Evolutionary conservation across 2,329 filamentous ascomycete species (phyloP), one percentile per base, ranked within the genome.

Genomic region (Cladosporium cucumerinum): DNA sequence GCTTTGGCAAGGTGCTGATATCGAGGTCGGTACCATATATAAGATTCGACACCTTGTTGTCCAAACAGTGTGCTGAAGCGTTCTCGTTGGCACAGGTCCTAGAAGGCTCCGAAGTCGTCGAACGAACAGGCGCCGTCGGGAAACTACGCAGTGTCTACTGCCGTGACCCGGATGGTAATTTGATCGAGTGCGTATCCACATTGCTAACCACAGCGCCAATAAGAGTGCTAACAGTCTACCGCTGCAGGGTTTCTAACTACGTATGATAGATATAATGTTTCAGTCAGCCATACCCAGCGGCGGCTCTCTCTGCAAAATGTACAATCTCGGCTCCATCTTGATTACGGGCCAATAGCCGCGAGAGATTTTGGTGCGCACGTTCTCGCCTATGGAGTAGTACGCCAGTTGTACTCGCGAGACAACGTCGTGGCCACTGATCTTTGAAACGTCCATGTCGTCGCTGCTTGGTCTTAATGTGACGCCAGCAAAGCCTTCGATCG

Each of bases 131-230:
- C 1, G 85, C 86, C 0, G 76, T 77, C 61, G 85, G 85, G 0
- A 80, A 76, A 64, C 75, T 89, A 52, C 76, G 80, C 61, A 88
- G 86, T 72, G 78, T 88, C 2, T 88, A 88, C 74, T 80, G 86
- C 59, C 77, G 85, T 43, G 86, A 88, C 74, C 85, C 85, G 2
- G 86, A 88, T 74, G 84, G 82, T 5, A 88, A 87, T 72, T 69
- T 88, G 68, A 81, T 88, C 48, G 86, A 88, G n/a, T n/a, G n/a
- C n/a, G n/a, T n/a, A n/a, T n/a, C n/a, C n/a, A n/a, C n/a, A n/a
- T n/a, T n/a, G n/a, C n/a, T n/a, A n/a, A n/a, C n/a, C n/a, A n/a
- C n/a, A n/a, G n/a, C n/a, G n/a, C n/a, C n/a, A n/a, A n/a, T n/a
- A n/a, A n/a, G n/a, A n/a, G n/a, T n/a, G n/a, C n/a, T n/a, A n/a